Evolutionary conservation across 176 grass and related monocot genomes (phyloP).

Genomic region (Triticum urartu): DNA sequence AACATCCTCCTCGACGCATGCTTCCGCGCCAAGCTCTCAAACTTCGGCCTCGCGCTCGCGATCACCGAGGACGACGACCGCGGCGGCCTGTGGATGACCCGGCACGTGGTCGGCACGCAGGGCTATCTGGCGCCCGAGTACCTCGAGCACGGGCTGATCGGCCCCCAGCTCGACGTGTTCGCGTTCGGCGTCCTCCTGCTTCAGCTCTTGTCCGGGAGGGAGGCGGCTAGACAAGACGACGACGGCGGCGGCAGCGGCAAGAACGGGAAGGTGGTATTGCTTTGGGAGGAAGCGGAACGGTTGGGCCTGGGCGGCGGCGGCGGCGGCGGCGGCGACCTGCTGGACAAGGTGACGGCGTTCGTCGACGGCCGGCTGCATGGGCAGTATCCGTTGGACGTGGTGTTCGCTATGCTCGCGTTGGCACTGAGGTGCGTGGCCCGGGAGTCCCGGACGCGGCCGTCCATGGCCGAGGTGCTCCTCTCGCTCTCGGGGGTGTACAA

Average conservation of each 20-base stretch:
- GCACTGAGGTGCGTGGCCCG: too few relatives aligned
- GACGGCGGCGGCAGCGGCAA: background rate
- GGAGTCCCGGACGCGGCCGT: too few relatives aligned
- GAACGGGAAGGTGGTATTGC: too few relatives aligned
- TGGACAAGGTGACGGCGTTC: too few relatives aligned
- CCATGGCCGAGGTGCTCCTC: too few relatives aligned
- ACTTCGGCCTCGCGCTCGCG: slow-evolving; percentile 41
- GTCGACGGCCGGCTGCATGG: too few relatives aligned
- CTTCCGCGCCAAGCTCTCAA: slow-evolving; percentile 65
- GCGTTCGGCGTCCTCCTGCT: slow-evolving; percentile 70
- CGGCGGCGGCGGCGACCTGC: too few relatives aligned
- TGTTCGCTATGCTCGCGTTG: too few relatives aligned
- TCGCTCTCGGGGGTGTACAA: too few relatives aligned
- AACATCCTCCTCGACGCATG: slow-evolving; percentile 53
- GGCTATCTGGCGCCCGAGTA: slow-evolving; percentile 79
- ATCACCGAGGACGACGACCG: slow-evolving; percentile 11
- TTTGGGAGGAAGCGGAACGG: too few relatives aligned
- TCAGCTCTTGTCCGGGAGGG: slow-evolving; percentile 69
- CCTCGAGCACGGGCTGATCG: slow-evolving; percentile 72
- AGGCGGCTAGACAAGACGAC: slow-evolving; percentile 31
- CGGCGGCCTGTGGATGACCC: slow-evolving; percentile 44
- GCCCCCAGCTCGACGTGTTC: slow-evolving; percentile 73
- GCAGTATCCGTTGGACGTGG: too few relatives aligned
- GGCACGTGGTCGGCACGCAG: slow-evolving; percentile 50
- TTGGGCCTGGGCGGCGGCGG: too few relatives aligned